Evolutionary conservation across 768 basidiomycete genomes (phyloP).

Genomic region (Ramaria sp.): DNA sequence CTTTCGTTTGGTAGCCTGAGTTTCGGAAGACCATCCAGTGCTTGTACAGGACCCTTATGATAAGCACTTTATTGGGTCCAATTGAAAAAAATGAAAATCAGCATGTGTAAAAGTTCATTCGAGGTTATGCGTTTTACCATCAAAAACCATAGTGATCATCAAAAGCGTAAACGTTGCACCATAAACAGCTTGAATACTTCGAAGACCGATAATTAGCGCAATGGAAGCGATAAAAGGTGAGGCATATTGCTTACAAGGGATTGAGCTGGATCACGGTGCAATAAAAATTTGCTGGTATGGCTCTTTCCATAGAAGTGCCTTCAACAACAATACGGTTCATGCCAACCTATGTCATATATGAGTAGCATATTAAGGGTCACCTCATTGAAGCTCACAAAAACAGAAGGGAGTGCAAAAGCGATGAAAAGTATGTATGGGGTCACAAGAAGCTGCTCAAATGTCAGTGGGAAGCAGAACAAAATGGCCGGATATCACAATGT

Average conservation of each 20-base stretch:
- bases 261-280: too few relatives aligned
- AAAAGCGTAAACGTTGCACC: not conserved
- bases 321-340: too few relatives aligned
- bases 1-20: too few relatives aligned
- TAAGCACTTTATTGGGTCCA: not conserved
- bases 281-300: conserved; percentile 3
- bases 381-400: not conserved
- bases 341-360: not conserved
- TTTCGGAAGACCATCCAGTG: not conserved
- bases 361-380: not conserved
- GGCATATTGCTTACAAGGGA: too few relatives aligned
- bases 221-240: too few relatives aligned
- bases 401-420: not conserved
- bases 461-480: not conserved
- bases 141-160: conserved; percentile 4
- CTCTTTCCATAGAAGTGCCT: too few relatives aligned
- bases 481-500: too few relatives aligned
- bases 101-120: not conserved
- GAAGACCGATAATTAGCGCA: not conserved
- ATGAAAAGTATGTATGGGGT: conserved; percentile 3
- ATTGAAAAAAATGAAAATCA: too few relatives aligned
- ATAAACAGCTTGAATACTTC: too few relatives aligned
- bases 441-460: not conserved
- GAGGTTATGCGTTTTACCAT: not conserved
- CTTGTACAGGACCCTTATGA: too few relatives aligned